phyloP scores from a whole-genome alignment of 768 basidiomycete genomes.

The Hirschioporus abietinus region DNA sequence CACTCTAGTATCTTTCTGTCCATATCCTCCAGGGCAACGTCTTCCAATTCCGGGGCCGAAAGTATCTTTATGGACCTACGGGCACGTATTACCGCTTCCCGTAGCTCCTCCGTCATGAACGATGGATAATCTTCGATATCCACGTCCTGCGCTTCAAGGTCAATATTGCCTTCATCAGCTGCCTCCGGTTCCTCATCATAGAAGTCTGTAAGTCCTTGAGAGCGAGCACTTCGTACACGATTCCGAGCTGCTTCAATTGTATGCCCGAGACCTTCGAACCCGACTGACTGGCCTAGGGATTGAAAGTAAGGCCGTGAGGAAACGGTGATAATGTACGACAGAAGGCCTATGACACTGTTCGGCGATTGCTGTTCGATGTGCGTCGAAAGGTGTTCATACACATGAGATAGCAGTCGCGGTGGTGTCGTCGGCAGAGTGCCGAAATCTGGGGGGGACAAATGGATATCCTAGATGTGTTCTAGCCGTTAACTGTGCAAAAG shows the following conservation, averaged over 20 bases:
- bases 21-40: slow-evolving; percentile 39
- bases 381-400: slow-evolving; percentile 51
- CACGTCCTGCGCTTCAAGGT: not conserved
- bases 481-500: slow-evolving; percentile 18
- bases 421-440: slow-evolving; percentile 28
- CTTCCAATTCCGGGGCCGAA: slow-evolving; percentile 57
- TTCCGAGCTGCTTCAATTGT: slow-evolving; percentile 1
- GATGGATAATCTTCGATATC: slow-evolving; percentile 40
- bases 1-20: slow-evolving; percentile 36
- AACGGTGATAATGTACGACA: slow-evolving; percentile 64
- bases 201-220: slow-evolving; percentile 22
- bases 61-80: slow-evolving; percentile 66
- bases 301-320: slow-evolving; percentile 61
- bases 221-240: slow-evolving; percentile 19
- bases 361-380: slow-evolving; percentile 54
- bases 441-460: slow-evolving; percentile 37
- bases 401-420: slow-evolving; percentile 42
- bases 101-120: slow-evolving; percentile 53
- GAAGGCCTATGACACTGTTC: slow-evolving; percentile 40
- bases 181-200: slow-evolving; percentile 23
- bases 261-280: slow-evolving; percentile 29
- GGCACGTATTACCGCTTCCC: slow-evolving; percentile 54
- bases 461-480: slow-evolving; percentile 29
- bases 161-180: not conserved
- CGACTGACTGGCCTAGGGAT: slow-evolving; percentile 53